phyloP scores from a whole-genome alignment of 352 stramenopile genomes.

The Pythium dissotocum region DNA sequence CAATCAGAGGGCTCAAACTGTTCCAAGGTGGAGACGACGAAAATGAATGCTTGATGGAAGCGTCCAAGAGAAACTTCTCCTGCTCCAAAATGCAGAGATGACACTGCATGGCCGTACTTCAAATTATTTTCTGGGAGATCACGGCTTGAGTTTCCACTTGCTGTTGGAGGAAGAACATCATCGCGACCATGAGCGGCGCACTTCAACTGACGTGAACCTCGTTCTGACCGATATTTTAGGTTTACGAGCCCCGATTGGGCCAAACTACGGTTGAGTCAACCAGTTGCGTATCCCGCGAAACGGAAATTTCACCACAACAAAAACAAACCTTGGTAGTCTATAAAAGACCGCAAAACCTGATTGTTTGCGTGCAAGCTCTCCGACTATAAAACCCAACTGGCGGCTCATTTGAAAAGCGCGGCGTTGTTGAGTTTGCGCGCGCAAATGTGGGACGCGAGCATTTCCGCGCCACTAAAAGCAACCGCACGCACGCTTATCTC shows the following conservation, averaged over 20 bases:
- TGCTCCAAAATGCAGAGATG: too few species aligned
- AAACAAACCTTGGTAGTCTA: background rate
- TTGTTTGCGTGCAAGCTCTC: conserved; percentile 2
- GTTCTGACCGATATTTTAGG: too few species aligned
- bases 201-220: too few species aligned
- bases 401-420: conserved; percentile 23
- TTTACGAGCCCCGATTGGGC: too few species aligned
- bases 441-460: conserved; percentile 18
- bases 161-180: too few species aligned
- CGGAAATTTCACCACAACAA: background rate
- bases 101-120: too few species aligned
- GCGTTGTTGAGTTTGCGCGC: conserved; percentile 8
- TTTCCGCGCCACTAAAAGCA: conserved; percentile 7
- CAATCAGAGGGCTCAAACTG: conserved; percentile 2
- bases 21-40: background rate
- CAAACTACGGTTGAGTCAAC: too few species aligned
- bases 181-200: too few species aligned
- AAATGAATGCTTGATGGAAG: background rate
- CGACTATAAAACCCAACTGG: conserved; percentile 5
- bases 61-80: background rate
- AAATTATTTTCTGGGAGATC: too few species aligned
- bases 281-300: background rate
- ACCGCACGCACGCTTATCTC: background rate
- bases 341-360: conserved; percentile 6
- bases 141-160: too few species aligned